A percentile compares a stretch with the other conserved stretches of the same genome.
Conservation (phyloP, 768 basidiomycete genomes). For the Suillus tomentosus region DNA sequence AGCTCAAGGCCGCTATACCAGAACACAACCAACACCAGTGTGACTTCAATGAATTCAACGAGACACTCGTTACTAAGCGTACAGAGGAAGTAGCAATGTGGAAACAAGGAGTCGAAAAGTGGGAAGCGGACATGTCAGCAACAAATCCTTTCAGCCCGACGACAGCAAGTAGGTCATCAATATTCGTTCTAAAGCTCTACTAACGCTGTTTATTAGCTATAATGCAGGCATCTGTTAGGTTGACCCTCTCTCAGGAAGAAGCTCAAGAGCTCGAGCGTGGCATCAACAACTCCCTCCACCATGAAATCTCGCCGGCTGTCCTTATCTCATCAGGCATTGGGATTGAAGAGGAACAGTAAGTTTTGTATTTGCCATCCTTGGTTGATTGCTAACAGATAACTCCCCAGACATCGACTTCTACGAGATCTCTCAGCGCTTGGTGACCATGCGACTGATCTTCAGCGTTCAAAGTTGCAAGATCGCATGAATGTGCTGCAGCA, state of each 20-base stretch:
- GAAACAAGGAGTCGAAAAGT: conserved; percentile 18
- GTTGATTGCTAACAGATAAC: not conserved
- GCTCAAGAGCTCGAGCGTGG: not conserved
- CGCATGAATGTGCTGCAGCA: conserved; percentile 22
- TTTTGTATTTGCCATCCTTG: not conserved
- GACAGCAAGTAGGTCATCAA: not conserved
- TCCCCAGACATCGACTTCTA: not conserved
- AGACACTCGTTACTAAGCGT: not conserved
- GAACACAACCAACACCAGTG: not conserved
- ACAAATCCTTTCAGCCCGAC: conserved; percentile 26
- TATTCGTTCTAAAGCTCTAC: not conserved
- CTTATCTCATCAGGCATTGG: conserved; percentile 19
- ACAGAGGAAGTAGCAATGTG: conserved; percentile 5
- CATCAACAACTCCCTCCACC: conserved; percentile 7
- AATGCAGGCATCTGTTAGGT: conserved; percentile 3
- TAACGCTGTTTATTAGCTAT: not conserved
- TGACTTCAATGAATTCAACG: conserved; percentile 3
- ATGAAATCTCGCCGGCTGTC: conserved; percentile 12
- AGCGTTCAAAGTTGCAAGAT: conserved; percentile 32
- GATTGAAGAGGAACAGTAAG: conserved; percentile 22
- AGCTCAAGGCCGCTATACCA: conserved; percentile 5
- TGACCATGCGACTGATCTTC: conserved; percentile 29
- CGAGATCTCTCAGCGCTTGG: conserved; percentile 8
- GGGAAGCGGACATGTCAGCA: conserved; percentile 24
- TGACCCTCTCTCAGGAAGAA: conserved; percentile 15